Base-by-base conservation (phyloP, 805 yeast species). In the Saccharomycopsis sp. region DNA sequence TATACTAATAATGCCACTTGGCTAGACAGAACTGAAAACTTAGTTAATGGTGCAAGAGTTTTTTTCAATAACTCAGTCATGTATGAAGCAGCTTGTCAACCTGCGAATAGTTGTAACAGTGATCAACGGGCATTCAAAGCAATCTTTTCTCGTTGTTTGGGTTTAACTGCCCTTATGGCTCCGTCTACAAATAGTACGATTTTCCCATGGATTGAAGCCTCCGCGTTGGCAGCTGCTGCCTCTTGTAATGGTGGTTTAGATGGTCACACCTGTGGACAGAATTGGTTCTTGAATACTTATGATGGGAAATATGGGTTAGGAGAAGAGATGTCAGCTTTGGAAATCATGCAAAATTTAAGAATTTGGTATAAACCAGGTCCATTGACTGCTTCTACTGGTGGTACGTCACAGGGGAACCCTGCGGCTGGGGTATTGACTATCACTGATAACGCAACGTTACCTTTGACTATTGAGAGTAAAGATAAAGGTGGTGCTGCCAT, bases 121-220 rank as follows among this genome's bases (percentile, higher is more conserved):
- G 97, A 89, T 68, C 95, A 89, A 68, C 72, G 95, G 48, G 78
- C 93, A n/a, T 89, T 90, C 72, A 86, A 85, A 67, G 95, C 95
- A 1, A 84, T 81, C 54, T 72, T 85, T 54, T 59, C 87, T 1
- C 69, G 96, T 45, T 80, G 80, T 59, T 61, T 89, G 59, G 93
- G 88, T 1, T 64, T 76, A 43, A 81, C 95, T 1, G 79, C 90
- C 0, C 70, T 75, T 40, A 63, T 90, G 60, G 81, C 76, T 1
- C 95, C 95, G 4, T 66, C 65, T 51, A 55, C 67, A 1, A 54
- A 64, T 50, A 51, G 53, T 21, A 47, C 53, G 7, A 60, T 66
- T 37, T 61, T 63, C 49, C 53, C 48, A 7, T 60, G 63, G 53
- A 48, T 74, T 17, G 59, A 64, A 20, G 56, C 63, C 22, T 77